These are phyloP conservation scores for Lecanicillium sp. DNA, from an alignment of 2,329 filamentous ascomycete genomes.

Conservation along the genomic window DNA sequence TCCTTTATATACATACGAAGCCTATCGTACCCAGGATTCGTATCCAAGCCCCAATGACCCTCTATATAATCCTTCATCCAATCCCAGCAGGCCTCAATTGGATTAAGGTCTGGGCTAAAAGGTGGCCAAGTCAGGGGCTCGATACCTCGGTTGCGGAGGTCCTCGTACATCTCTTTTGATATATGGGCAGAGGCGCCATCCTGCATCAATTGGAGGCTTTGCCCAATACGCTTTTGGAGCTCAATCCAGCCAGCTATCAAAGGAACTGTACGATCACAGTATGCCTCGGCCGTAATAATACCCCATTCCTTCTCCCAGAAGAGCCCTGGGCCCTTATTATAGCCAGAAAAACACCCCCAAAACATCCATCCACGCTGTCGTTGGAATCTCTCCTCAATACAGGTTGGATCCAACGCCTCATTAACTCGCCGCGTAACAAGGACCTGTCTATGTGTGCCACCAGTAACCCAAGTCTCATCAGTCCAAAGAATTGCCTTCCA, in stretches of 20 bases:
- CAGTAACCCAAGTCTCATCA: slow-evolving; percentile 1
- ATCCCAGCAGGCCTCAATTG: neutral
- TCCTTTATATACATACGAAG: neutral
- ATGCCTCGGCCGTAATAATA: slow-evolving; percentile 21
- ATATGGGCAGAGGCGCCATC: neutral
- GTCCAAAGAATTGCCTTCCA: neutral
- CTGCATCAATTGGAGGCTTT: neutral
- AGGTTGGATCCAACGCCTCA: neutral
- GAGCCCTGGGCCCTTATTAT: slow-evolving; percentile 20
- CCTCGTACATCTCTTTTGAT: neutral
- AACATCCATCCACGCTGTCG: slow-evolving; percentile 25
- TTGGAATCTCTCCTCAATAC: slow-evolving; percentile 14
- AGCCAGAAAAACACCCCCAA: slow-evolving; percentile 23
- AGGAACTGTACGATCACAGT: slow-evolving; percentile 10
- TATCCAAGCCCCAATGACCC: neutral
- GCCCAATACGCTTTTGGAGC: neutral
- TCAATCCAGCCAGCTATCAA: neutral
- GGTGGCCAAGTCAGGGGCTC: neutral
- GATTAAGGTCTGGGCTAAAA: neutral
- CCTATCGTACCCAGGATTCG: neutral
- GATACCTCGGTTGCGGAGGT: neutral
- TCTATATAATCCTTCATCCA: neutral
- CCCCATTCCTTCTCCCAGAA: slow-evolving; percentile 29
- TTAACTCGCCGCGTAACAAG: slow-evolving; percentile 9
- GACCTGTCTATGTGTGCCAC: neutral